These are phyloP conservation scores for Phialophora tarda DNA, from an alignment of 2,329 filamentous ascomycete genomes.

Conservation along the genomic window DNA sequence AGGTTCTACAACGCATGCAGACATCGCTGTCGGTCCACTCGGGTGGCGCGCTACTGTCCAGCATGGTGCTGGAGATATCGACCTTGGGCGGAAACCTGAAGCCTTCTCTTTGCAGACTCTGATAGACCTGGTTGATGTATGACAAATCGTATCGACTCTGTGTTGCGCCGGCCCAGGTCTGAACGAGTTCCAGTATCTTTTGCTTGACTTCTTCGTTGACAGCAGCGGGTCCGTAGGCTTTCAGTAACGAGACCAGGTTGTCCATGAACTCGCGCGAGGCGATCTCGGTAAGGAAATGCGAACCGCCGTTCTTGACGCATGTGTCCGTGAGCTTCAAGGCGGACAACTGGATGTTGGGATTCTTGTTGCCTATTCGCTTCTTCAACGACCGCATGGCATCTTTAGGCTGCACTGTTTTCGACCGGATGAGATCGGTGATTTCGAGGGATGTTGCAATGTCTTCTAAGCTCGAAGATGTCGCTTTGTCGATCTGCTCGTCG, in stretches of 20 bases:
- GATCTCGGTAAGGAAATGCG: conserved; percentile 93
- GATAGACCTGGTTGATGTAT: conserved; percentile 90
- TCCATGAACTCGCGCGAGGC: conserved; percentile 98
- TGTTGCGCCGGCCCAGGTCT: conserved; percentile 88
- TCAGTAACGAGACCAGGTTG: conserved; percentile 87
- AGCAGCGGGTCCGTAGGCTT: conserved; percentile 73
- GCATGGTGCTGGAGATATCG: conserved; percentile 92
- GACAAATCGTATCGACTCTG: conserved; percentile 80
- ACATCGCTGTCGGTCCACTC: conserved; percentile 99
- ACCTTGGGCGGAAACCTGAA: conserved; percentile 87
- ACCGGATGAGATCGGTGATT: conserved; percentile 96
- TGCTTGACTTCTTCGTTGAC: conserved; percentile 83
- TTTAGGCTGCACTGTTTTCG: conserved; percentile 95
- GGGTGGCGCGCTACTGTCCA: conserved; percentile 93
- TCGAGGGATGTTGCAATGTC: conserved; percentile 97
- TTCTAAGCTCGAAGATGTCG: conserved; percentile 91
- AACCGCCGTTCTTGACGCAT: conserved; percentile 96
- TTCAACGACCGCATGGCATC: conserved; percentile 98
- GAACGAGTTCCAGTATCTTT: conserved; percentile 92
- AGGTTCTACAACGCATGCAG: conserved; percentile 94
- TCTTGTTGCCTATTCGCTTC: conserved; percentile 92
- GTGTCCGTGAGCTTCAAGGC: conserved; percentile 97
- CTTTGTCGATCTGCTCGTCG: conserved; percentile 96
- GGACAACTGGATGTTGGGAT: conserved; percentile 94
- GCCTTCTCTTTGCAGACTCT: conserved; percentile 78